Evolutionary conservation across 1,284 basidiomycete species (phyloP), one percentile per base, ranked within the genome.

Genomic region (Cutaneotrichosporon curvatum): DNA sequence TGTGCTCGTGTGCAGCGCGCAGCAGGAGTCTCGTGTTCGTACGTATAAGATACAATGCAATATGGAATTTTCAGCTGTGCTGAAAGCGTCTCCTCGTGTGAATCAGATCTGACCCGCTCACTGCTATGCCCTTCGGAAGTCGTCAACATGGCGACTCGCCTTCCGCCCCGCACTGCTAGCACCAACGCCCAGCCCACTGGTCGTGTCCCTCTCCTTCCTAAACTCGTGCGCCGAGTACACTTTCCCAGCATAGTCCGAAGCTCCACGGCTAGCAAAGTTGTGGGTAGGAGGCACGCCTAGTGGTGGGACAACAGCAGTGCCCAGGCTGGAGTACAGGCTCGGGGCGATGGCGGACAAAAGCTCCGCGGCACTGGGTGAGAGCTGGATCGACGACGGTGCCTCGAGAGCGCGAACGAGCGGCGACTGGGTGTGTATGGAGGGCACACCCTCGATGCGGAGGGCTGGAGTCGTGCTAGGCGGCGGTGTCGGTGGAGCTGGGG

Each of bases 211-310:
- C 36, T 56, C 53, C 5, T 47, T 41, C 22, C 53, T 28, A 36
- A 56, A 56, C 48, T 56, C 53, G 47, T 56, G 50, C 28, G 50
- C 47, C 16, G 53, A 56, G 37, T 56, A 56, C n/a, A 56, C 53
- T 19, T 56, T 56, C 37, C 53, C 53, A 2, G 50, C 53, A 9
- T 51, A 56, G 38, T 52, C 47, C 12, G 44, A 47, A 6, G 53
- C 53, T 28, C 30, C 37, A 5, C 35, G n/a, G 4, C 38, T 25
- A 8, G 42, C 45, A 16, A 22, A 18, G 18, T 37, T 39, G n/a
- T 36, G 36, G 11, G 47, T 30, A 18, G 31, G 15, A 8, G 53
- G 45, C 9, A 56, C 38, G 5, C 53, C 53, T 23, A 56, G 50
- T 8, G 53, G 53, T 2, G 53, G 53, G 2, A 11, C 19, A 4